Conservation (phyloP, 2,329 filamentous ascomycete genomes). For the Ophiostoma sp. region DNA sequence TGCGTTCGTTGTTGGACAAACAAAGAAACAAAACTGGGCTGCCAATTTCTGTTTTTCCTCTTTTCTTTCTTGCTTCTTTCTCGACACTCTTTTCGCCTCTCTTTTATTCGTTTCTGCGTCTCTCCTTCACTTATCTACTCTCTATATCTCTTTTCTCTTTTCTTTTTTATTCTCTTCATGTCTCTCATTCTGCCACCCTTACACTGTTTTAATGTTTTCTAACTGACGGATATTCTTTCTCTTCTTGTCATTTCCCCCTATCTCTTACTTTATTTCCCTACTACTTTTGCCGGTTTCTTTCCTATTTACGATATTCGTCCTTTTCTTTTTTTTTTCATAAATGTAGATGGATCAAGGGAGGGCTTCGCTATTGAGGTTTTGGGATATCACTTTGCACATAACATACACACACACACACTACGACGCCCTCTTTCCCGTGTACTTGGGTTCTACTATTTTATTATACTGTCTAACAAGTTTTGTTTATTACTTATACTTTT, state of each 20-base stretch:
- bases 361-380: not conserved
- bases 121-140: not conserved
- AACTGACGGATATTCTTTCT: not conserved
- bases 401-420: not conserved
- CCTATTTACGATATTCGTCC: not conserved
- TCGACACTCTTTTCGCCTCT: not conserved
- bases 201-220: conserved; percentile 20
- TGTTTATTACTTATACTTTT: not conserved
- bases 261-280: not conserved
- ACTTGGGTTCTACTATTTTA: not conserved
- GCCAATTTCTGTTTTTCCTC: conserved; percentile 13
- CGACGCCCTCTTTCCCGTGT: not conserved
- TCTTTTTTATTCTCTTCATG: not conserved
- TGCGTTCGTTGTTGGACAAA: conserved; percentile 25
- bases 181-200: conserved; percentile 13
- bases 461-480: not conserved
- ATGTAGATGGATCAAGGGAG: conserved; percentile 14
- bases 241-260: not conserved
- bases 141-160: not conserved
- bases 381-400: conserved; percentile 10
- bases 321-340: not conserved
- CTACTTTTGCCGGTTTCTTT: not conserved
- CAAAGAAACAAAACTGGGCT: conserved; percentile 23
- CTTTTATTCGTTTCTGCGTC: not conserved
- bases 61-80: conserved; percentile 1